phyloP scores from a whole-genome alignment of 2,329 filamentous ascomycete species.

The Phyllosticta citribraziliensis region DNA sequence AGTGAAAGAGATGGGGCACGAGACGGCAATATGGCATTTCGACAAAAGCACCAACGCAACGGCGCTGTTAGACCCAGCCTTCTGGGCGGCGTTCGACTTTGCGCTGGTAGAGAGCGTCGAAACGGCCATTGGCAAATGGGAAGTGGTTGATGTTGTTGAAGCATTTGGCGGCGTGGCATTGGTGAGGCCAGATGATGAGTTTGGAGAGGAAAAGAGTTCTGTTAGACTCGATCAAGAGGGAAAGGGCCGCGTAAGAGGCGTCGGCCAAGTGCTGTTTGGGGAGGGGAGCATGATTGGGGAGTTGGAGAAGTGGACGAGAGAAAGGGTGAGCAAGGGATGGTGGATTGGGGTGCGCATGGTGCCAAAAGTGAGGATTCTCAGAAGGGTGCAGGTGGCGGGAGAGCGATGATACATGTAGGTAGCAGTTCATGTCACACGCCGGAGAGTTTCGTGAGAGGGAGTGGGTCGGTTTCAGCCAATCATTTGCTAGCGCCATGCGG shows the following conservation, averaged over 20 bases:
- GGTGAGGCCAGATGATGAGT: conserved; percentile 34
- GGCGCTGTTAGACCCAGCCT: conserved; percentile 37
- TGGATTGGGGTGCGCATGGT: conserved; percentile 47
- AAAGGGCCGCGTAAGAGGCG: background rate
- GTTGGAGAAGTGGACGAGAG: conserved; percentile 23
- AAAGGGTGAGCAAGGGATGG: conserved; percentile 36
- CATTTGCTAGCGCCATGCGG: background rate
- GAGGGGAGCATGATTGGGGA: conserved; percentile 8
- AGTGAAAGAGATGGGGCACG: background rate
- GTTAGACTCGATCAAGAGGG: conserved; percentile 9
- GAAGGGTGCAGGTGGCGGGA: background rate
- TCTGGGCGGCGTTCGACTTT: conserved; percentile 52
- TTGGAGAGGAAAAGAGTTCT: conserved; percentile 16
- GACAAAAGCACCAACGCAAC: conserved; percentile 49
- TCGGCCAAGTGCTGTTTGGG: background rate
- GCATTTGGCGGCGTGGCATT: conserved; percentile 43
- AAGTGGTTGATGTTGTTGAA: conserved; percentile 39
- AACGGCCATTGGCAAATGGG: conserved; percentile 42
- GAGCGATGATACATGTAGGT: background rate
- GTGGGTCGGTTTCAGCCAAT: background rate
- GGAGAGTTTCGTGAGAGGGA: background rate
- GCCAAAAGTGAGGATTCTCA: conserved; percentile 43
- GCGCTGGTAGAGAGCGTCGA: conserved; percentile 44
- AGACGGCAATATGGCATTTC: conserved; percentile 40
- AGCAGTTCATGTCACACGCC: background rate